A percentile compares a stretch with the other conserved stretches of the same genome.
Conservation (phyloP, 129 eudicot species). For the Heracleum sosnowskyi region DNA sequence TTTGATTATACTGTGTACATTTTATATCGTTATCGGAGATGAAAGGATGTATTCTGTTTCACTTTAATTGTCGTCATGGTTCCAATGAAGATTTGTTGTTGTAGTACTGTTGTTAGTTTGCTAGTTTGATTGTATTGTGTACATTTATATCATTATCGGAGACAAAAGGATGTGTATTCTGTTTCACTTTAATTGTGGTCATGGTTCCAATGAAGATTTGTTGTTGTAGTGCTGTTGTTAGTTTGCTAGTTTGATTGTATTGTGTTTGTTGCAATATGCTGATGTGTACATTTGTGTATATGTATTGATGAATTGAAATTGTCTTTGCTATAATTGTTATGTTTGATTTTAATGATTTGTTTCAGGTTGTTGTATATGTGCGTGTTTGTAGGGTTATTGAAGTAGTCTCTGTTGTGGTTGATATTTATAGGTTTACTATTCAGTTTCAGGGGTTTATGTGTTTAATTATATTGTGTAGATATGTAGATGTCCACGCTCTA, state of each 20-base stretch:
- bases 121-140: no score
- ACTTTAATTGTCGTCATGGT: not conserved
- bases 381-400: not conserved
- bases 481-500: not conserved
- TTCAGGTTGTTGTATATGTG: not conserved
- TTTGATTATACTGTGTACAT: not conserved
- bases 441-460: not conserved
- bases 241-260: no score
- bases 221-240: no score
- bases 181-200: no score
- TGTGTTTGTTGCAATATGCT: not conserved
- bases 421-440: not conserved
- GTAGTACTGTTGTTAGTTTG: not conserved
- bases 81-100: not conserved
- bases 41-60: not conserved
- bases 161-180: no score
- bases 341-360: not conserved
- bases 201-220: no score
- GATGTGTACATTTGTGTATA: no score
- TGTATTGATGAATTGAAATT: not conserved
- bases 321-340: not conserved
- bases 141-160: no score
- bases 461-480: not conserved
- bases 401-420: not conserved
- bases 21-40: not conserved